phyloP scores from a whole-genome alignment of 1,284 basidiomycete genomes.

The Fomitiporia mediterranea region DNA sequence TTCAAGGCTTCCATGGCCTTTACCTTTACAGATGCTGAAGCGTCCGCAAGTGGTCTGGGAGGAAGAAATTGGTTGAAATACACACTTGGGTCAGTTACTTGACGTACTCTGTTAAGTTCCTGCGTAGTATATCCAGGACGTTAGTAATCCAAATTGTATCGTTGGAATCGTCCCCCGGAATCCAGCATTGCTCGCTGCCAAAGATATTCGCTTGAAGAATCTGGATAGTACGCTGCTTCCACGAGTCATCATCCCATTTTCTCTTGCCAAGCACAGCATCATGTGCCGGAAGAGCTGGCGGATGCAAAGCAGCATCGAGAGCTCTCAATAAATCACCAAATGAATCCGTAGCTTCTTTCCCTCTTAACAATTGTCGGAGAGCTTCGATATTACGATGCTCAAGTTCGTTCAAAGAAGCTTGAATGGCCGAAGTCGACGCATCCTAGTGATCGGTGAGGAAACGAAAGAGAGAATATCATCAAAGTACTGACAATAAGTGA shows the following conservation, averaged over 20 bases:
- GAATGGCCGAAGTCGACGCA: constrained; percentile 6
- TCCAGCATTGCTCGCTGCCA: neutral
- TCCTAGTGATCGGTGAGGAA: neutral
- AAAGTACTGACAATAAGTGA: constrained; percentile 12
- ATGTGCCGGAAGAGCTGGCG: neutral
- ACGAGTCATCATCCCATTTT: constrained; percentile 12
- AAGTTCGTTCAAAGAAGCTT: constrained; percentile 7
- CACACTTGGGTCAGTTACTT: too few species aligned
- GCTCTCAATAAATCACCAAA: neutral
- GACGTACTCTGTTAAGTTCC: constrained; percentile 9
- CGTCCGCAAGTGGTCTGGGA: neutral
- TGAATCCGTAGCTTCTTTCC: neutral
- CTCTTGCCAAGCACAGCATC: constrained; percentile 17
- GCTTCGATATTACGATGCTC: constrained; percentile 1
- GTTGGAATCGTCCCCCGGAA: constrained; percentile 5
- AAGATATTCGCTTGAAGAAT: constrained; percentile 8
- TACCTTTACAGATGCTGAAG: neutral
- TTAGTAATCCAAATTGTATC: constrained; percentile 11
- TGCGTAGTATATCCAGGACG: constrained; percentile 1
- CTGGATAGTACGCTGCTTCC: constrained; percentile 5
- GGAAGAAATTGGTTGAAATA: neutral
- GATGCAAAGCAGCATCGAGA: neutral
- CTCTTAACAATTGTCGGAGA: neutral
- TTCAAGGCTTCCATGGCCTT: constrained; percentile 2
- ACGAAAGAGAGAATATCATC: neutral